Base-by-base conservation (phyloP, 1,284 basidiomycete genomes). In the Dichomitus squalens region DNA sequence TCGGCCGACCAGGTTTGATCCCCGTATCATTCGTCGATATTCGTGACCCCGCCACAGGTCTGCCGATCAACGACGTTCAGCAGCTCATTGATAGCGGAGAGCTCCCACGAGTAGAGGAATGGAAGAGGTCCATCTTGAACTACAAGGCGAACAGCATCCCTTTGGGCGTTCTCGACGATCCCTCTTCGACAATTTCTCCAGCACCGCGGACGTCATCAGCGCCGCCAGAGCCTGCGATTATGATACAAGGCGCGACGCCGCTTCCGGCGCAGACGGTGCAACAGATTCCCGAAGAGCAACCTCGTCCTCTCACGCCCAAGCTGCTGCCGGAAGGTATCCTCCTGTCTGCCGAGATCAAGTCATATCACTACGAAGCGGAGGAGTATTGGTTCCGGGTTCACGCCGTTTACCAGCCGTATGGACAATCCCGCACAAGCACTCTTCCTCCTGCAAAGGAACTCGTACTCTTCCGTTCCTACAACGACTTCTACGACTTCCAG, bases 401-500 rank as follows among this genome's bases (percentile, higher is more conserved):
- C 69, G 95, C 92, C 44, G 76, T 88, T 46, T 98, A 90, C 74
- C 88, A 95, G 61, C 93, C 94, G 0, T 93, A 91, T 66, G 81
- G 83, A 57, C 75, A 79, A 6, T 71, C 82, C 3, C 83, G 79
- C 23, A 79, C 80, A 46, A 73, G 73, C 50, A 69, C 70, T 36
- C 79, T 88, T 40, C 88, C 85, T 38, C 82, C 81, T 4, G 86
- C 91, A 12, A 90, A 87, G 68, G 87, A 93, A 27, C 86, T 99
- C 52, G 88, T 96, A 63, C 82, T 99, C 39, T 98, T 97, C 76
- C 87, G 97, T 50, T 87, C 94, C 16, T 99, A 99, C 78, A 93
- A 97, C 69, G 96, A 99, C 73, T 99, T 99, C 74, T 97, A 96
- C 77, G 94, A 96, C 68, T 98, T 98, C 73, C 97, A 99, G 70